Base-by-base conservation (phyloP, 2,329 filamentous ascomycete genomes). In the Cryphonectria japonica region DNA sequence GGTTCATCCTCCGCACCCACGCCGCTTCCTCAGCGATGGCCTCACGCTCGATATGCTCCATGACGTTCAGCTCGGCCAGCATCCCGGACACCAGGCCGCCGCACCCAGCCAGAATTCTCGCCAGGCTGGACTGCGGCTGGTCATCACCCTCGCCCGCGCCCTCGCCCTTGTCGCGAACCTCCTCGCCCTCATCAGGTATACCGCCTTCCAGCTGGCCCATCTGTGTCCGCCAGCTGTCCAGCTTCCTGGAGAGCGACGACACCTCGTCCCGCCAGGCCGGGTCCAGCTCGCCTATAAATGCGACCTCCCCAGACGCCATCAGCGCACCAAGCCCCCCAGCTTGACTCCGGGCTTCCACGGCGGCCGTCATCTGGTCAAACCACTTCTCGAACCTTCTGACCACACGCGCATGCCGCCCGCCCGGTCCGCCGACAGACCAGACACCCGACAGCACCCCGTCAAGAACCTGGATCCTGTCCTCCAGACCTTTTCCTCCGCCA, bases 41-140 rank as follows among this genome's bases (percentile, higher is more conserved):
- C 75, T 89, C 88, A 63, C 80, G 81, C 79, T 91, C 88, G 69
- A 92, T 86, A 75, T 85, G 83, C 69, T 84, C 84, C 90, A 92
- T 92, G 71, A 85, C 72, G n/a, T 79, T 78, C 73, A 92, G 80
- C 81, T 92, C 90, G n/a, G 81, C 82, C 61, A 90, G 78, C 89
- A 92, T 92, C 50, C 85, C 87, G 64, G 81, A 77, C 16, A 91
- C 83, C 61, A 92, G 78, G 22, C 75, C 76, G 32, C 82, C 78
- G 69, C 85, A 87, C 2, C 82, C 84, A 8, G 78, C 78, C 54
- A 91, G 77, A 74, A 89, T 83, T 39, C 80, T 78, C 32, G 76
- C 80, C 69, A 91, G 76, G 71, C 83, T 87, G 22, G 80, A 79
- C 50, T 73, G 74, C 76, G 76, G 41, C 22, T 78, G 69, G 54